Percentiles rank a stretch among this genome's conserved stretches.
Conservation (phyloP, 1,284 basidiomycete species). For the Ceratobasidium theobromae region DNA sequence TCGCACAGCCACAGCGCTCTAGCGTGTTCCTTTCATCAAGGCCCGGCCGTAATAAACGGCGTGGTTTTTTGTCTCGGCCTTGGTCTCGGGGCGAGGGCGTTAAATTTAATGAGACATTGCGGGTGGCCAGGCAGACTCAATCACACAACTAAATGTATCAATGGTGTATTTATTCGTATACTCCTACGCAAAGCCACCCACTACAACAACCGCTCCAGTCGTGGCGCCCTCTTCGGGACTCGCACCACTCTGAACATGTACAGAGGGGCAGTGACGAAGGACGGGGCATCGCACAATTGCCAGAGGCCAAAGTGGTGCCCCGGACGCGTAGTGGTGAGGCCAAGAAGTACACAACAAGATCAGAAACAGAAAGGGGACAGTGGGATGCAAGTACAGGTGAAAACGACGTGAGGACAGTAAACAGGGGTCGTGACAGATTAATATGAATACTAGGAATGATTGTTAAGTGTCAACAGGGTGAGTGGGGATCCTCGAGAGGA, state of each 20-base stretch:
- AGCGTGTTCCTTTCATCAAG: constrained; percentile 32
- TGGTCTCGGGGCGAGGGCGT: too few relatives aligned
- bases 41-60: too few relatives aligned
- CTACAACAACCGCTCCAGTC: constrained; percentile 1
- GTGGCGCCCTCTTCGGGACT: constrained; percentile 27
- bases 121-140: not conserved
- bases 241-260: not conserved
- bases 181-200: not conserved
- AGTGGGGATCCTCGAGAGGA: constrained; percentile 5
- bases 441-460: not conserved
- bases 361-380: not conserved
- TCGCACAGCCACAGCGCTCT: constrained; percentile 10
- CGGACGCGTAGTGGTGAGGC: constrained; percentile 1
- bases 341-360: not conserved
- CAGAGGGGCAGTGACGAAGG: constrained; percentile 6
- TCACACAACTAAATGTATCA: not conserved
- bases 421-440: not conserved
- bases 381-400: not conserved
- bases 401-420: not conserved
- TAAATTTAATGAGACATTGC: too few relatives aligned
- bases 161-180: not conserved
- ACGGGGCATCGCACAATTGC: constrained; percentile 4
- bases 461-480: constrained; percentile 30
- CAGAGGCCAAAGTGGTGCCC: not conserved
- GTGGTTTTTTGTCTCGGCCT: too few relatives aligned